phyloP scores from a whole-genome alignment of 768 basidiomycete species.

The Pulveroboletus sp. region DNA sequence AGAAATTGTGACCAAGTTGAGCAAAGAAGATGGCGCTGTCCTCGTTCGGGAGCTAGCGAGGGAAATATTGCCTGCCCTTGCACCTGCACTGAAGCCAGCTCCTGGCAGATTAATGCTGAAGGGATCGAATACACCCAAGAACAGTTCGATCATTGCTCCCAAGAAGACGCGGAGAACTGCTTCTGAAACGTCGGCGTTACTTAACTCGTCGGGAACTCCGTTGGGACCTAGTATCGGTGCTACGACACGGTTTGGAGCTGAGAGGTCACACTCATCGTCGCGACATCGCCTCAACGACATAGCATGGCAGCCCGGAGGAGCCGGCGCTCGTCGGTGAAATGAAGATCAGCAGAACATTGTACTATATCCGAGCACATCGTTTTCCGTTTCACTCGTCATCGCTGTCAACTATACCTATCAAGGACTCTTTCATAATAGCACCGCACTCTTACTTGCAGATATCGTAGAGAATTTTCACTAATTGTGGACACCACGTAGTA shows the following conservation, averaged over 20 bases:
- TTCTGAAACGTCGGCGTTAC: constrained; percentile 54
- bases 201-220: constrained; percentile 17
- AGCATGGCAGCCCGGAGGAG: constrained; percentile 43
- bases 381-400: constrained; percentile 18
- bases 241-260: constrained; percentile 30
- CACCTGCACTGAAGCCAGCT: constrained; percentile 62
- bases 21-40: constrained; percentile 83
- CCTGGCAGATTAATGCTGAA: constrained; percentile 27
- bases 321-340: constrained; percentile 20
- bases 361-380: constrained; percentile 7
- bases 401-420: constrained; percentile 13
- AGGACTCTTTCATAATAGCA: constrained; percentile 11
- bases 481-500: constrained; percentile 20
- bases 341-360: background rate
- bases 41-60: constrained; percentile 85
- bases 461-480: constrained; percentile 20
- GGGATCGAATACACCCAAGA: constrained; percentile 36
- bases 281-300: constrained; percentile 62
- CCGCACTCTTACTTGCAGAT: constrained; percentile 32
- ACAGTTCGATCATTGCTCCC: constrained; percentile 46
- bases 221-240: constrained; percentile 10
- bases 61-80: constrained; percentile 76
- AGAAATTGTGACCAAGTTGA: constrained; percentile 75
- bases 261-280: constrained; percentile 35
- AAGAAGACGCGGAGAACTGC: constrained; percentile 65